Conservation (phyloP, 2,329 filamentous ascomycete genomes). For the Teratosphaeria pseudoeucalypti region DNA sequence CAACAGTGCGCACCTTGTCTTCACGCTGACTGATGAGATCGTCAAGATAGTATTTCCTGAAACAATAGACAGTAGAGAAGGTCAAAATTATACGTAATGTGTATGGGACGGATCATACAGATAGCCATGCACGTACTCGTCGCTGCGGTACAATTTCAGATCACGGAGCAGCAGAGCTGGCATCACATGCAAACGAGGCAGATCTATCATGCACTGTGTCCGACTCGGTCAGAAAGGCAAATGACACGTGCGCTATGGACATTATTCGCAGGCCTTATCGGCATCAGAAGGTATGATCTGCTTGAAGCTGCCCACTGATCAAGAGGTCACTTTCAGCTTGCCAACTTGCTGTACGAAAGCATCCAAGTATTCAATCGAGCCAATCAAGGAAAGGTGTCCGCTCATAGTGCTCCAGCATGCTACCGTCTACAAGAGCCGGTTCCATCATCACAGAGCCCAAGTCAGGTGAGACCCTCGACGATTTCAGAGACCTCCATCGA, state of each 20-base stretch:
- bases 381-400: background rate
- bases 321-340: background rate
- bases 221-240: background rate
- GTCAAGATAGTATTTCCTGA: constrained; percentile 35
- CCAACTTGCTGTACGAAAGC: background rate
- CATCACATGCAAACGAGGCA: background rate
- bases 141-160: no score
- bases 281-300: background rate
- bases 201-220: background rate
- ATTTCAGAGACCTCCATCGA: background rate
- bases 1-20: constrained; percentile 40
- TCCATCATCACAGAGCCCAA: background rate
- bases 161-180: background rate
- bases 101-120: background rate
- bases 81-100: background rate
- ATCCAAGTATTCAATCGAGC: background rate
- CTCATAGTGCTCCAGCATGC: background rate
- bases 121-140: background rate
- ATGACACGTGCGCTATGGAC: background rate
- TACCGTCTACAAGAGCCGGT: background rate
- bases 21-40: constrained; percentile 40
- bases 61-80: background rate
- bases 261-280: background rate
- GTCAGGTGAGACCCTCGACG: background rate
- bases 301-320: background rate